Conservation (phyloP, 768 basidiomycete genomes). For the Glaciozyma antarctica region DNA sequence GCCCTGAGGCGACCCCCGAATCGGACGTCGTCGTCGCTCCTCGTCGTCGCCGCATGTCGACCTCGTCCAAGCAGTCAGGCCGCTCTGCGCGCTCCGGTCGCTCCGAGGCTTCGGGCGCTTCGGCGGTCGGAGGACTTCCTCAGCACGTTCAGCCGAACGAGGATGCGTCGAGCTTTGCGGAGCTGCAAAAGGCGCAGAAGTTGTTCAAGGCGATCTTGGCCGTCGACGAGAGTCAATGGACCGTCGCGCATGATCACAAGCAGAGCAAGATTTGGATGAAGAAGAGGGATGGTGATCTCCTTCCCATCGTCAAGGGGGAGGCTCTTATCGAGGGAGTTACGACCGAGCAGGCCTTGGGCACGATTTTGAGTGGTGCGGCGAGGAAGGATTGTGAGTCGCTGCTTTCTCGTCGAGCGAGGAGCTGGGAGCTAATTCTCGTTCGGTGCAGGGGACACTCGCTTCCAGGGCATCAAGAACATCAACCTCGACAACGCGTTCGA, state of each 20-base stretch:
- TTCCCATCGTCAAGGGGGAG: constrained; percentile 29
- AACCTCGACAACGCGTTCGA: constrained; percentile 26
- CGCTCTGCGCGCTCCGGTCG: not conserved
- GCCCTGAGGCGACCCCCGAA: not conserved
- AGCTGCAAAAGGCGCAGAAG: constrained; percentile 17
- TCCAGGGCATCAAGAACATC: constrained; percentile 5
- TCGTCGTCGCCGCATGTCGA: constrained; percentile 4
- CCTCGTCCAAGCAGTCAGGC: constrained; percentile 5
- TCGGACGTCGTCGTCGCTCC: not conserved
- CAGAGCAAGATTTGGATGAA: constrained; percentile 16
- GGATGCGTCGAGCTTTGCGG: not conserved
- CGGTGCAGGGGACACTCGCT: constrained; percentile 19
- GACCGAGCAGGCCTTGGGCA: constrained; percentile 29
- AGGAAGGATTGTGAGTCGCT: constrained; percentile 23
- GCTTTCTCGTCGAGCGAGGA: not conserved
- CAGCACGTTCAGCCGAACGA: constrained; percentile 15
- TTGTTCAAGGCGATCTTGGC: constrained; percentile 18
- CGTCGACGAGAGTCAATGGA: constrained; percentile 15
- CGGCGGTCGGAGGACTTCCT: constrained; percentile 11
- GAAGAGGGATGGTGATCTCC: not conserved
- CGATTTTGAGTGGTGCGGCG: constrained; percentile 17
- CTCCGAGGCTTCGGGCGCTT: not conserved
- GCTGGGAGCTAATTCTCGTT: not conserved
- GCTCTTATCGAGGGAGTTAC: constrained; percentile 16
- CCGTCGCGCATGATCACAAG: constrained; percentile 5